Percentiles rank a stretch among this genome's conserved stretches.
phyloP scores from a whole-genome alignment of 2,329 filamentous ascomycete species.

The Penicillium sp. region DNA sequence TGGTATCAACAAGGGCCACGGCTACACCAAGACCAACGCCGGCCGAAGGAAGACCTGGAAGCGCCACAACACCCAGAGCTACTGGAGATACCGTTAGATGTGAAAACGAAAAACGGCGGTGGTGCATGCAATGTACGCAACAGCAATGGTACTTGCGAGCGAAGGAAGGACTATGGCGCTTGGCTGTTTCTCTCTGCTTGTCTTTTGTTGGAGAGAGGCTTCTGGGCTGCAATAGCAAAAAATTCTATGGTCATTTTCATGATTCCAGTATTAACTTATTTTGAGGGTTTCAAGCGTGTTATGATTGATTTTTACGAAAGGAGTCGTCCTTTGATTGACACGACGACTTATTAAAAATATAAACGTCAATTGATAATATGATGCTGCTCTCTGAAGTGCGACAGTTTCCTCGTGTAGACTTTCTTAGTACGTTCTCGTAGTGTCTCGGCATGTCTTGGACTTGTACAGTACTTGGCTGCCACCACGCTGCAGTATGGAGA shows the following conservation, averaged over 20 bases:
- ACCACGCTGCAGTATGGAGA: not conserved
- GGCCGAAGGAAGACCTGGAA: slow-evolving; percentile 99
- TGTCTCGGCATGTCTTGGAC: not conserved
- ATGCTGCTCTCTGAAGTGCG: slow-evolving; percentile 3
- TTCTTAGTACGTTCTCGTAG: not conserved
- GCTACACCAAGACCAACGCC: slow-evolving; percentile 96
- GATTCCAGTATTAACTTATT: slow-evolving; percentile 17
- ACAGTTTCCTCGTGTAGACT: not conserved
- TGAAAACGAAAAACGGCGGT: slow-evolving; percentile 19
- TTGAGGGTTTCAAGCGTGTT: slow-evolving; percentile 26
- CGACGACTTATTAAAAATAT: slow-evolving; percentile 1
- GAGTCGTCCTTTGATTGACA: slow-evolving; percentile 8
- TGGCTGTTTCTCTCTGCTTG: slow-evolving; percentile 30
- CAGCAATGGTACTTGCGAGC: too few species aligned
- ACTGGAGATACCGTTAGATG: slow-evolving; percentile 88
- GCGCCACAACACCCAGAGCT: slow-evolving; percentile 98
- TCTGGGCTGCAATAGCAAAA: slow-evolving; percentile 18
- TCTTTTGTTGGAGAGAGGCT: slow-evolving; percentile 17
- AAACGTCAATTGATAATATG: slow-evolving; percentile 11
- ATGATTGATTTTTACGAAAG: slow-evolving; percentile 21
- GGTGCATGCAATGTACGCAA: slow-evolving; percentile 20
- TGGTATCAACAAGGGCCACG: slow-evolving; percentile 98
- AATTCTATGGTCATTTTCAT: not conserved
- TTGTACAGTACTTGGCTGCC: not conserved
- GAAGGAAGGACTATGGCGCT: slow-evolving; percentile 21